Percentiles rank a stretch among this genome's conserved stretches.
Conservation (phyloP, 2,329 filamentous ascomycete genomes). For the Acrodontium crateriforme region DNA sequence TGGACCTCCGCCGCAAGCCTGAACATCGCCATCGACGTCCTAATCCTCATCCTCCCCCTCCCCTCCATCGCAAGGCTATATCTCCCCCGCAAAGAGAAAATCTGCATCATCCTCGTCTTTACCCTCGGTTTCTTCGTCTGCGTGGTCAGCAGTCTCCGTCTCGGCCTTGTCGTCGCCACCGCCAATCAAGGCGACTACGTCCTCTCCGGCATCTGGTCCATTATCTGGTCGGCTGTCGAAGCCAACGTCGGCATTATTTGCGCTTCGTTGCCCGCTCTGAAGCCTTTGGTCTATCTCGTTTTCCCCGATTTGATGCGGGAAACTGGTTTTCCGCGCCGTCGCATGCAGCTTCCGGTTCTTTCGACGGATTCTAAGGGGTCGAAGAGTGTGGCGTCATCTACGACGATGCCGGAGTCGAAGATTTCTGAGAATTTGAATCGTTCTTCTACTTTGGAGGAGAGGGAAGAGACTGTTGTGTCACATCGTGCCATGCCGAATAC, state of each 20-base stretch:
- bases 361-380: too few species aligned
- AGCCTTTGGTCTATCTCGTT: conserved; percentile 24
- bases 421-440: too few species aligned
- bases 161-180: conserved; percentile 11
- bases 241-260: conserved; percentile 32
- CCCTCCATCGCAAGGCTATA: conserved; percentile 27
- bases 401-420: too few species aligned
- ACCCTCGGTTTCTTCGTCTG: conserved; percentile 27
- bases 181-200: conserved; percentile 12
- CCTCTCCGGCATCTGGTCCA: conserved; percentile 24
- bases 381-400: too few species aligned
- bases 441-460: too few species aligned
- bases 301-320: conserved; percentile 23
- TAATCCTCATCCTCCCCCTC: conserved; percentile 32
- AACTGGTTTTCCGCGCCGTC: too few species aligned
- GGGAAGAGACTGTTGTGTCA: too few species aligned
- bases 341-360: too few species aligned
- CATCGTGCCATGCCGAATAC: too few species aligned
- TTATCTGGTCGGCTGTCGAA: conserved; percentile 29
- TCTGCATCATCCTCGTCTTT: conserved; percentile 30
- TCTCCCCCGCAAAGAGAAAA: conserved; percentile 29
- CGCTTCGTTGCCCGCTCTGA: conserved; percentile 30
- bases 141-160: conserved; percentile 12
- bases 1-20: conserved; percentile 32
- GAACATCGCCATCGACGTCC: conserved; percentile 32